Evolutionary conservation across 352 stramenopile genomes (phyloP), one percentile per base, ranked within the genome.

Genomic region (Globisporangium camurandrum): DNA sequence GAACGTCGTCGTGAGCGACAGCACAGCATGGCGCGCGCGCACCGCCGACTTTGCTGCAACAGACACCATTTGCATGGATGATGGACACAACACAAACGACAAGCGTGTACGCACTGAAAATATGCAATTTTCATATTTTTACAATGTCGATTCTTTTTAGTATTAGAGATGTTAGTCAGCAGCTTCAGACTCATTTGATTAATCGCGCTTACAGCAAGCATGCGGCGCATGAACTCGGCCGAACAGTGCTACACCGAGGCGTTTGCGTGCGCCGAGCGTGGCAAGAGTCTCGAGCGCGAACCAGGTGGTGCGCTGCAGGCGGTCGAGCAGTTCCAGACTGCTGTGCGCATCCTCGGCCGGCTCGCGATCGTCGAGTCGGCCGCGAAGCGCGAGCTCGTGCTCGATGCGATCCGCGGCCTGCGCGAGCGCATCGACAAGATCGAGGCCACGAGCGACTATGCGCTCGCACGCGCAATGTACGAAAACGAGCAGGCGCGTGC

Each of bases 1-100:
- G 67, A 91, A 91, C 61, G 64, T 75, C 51, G 79, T 88, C 53
- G 79, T 85, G 28, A 91, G 66, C 51, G 79, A 86, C 40, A 91
- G 63, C 64, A 87, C 79, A 2, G 72, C 64, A 9, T 56, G 67
- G 6, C 67, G 62, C 36, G 54, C 46, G 10, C 51, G 28, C n/a
- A 12, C 37, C 3, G 40, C 31, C 37, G 27, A 22, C 26, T 10
- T 17, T 9, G 16, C 42, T 14, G 34, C n/a, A n/a, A n/a, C n/a
- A n/a, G n/a, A n/a, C n/a, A n/a, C n/a, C n/a, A n/a, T n/a, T n/a
- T n/a, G n/a, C n/a, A n/a, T n/a, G n/a, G n/a, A n/a, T n/a, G n/a
- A n/a, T n/a, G n/a, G n/a, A n/a, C n/a, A n/a, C n/a, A n/a, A n/a
- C n/a, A n/a, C n/a, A n/a, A n/a, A n/a, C n/a, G n/a, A n/a, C n/a